Evolutionary conservation across 2,329 filamentous ascomycete genomes (phyloP).

Genomic region (Aspergillus felis): DNA sequence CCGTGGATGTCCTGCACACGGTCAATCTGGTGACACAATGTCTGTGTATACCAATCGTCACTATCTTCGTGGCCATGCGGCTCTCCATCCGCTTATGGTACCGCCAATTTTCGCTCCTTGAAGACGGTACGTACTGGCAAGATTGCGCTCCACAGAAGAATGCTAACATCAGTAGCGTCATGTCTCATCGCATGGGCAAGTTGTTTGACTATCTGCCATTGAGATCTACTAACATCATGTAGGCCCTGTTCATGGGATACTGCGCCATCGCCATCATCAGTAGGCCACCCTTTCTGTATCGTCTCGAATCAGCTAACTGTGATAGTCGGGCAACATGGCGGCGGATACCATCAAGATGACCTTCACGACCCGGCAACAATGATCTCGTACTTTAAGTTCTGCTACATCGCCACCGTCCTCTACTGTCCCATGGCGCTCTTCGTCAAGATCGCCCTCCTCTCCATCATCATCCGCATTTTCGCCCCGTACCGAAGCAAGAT

Average conservation of each 20-base stretch:
- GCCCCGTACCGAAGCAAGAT: conserved; percentile 30
- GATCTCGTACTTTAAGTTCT: conserved; percentile 28
- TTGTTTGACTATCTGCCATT: not conserved
- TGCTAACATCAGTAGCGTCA: conserved; percentile 13
- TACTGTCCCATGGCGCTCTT: conserved; percentile 41
- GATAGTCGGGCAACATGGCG: conserved; percentile 33
- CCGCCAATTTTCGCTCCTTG: conserved; percentile 25
- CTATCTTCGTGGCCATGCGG: conserved; percentile 28
- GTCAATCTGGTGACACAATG: conserved; percentile 34
- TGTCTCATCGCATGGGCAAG: conserved; percentile 20
- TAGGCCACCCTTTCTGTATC: conserved; percentile 8
- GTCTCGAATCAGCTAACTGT: not conserved
- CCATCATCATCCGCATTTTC: conserved; percentile 39
- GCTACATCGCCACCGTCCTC: conserved; percentile 36
- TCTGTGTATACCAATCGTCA: conserved; percentile 33
- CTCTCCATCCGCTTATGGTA: conserved; percentile 30
- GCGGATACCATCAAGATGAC: conserved; percentile 29
- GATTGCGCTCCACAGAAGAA: not conserved
- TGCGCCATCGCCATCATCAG: conserved; percentile 27
- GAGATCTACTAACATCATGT: not conserved
- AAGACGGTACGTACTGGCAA: conserved; percentile 30
- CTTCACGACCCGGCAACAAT: conserved; percentile 17
- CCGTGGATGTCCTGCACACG: conserved; percentile 25
- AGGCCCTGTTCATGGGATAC: conserved; percentile 33
- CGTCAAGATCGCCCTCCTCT: conserved; percentile 35